Evolutionary conservation across 768 basidiomycete species (phyloP).

Genomic region (Mycena rebaudengoi): DNA sequence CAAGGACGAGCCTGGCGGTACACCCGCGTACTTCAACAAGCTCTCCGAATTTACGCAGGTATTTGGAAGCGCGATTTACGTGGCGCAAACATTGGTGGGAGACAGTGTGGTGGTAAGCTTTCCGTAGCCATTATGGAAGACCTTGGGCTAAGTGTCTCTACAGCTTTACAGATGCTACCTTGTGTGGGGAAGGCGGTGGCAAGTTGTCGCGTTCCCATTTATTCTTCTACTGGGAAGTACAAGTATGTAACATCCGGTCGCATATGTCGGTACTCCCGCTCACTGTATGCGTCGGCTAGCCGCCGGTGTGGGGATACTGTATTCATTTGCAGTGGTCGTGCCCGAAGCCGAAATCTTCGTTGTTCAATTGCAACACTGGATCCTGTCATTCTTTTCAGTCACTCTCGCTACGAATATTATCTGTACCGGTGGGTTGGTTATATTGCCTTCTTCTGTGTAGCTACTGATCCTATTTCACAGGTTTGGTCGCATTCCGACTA

Average conservation of each 20-base stretch:
- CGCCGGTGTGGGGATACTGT: conserved; percentile 40
- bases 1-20: conserved; percentile 34
- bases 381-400: conserved; percentile 47
- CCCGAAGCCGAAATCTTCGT: conserved; percentile 42
- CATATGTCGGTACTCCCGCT: neutral
- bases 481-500: conserved; percentile 43
- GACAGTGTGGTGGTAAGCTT: conserved; percentile 44
- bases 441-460: neutral
- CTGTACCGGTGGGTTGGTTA: conserved; percentile 41
- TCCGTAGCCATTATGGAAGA: neutral
- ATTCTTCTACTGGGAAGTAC: conserved; percentile 41
- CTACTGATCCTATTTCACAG: conserved; percentile 18
- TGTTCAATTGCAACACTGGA: conserved; percentile 44
- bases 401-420: conserved; percentile 47
- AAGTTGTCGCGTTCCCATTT: conserved; percentile 35
- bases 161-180: conserved; percentile 43
- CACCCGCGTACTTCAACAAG: conserved; percentile 42
- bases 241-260: conserved; percentile 26
- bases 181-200: conserved; percentile 38
- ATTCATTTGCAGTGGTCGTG: conserved; percentile 39
- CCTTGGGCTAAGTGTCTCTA: neutral
- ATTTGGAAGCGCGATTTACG: conserved; percentile 47
- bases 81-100: conserved; percentile 47
- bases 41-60: conserved; percentile 46
- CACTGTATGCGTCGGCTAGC: conserved; percentile 23